Evolutionary conservation across 768 basidiomycete species (phyloP), one percentile per base, ranked within the genome.

Genomic region (Boletales sp.): DNA sequence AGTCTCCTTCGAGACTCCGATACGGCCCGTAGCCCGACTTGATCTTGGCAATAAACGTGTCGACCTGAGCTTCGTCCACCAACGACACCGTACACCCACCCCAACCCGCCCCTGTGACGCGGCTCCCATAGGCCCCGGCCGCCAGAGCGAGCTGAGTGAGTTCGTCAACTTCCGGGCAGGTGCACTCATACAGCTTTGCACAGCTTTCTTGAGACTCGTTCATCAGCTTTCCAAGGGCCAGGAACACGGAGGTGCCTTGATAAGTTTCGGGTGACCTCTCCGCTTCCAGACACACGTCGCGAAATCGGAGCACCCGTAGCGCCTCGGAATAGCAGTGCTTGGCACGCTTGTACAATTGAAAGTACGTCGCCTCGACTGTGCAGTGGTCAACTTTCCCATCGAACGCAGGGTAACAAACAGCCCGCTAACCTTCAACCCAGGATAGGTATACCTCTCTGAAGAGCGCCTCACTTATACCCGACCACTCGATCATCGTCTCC

Each of bases 91-190:
- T 87, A 60, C 90, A 93, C 6, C 92, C 92, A 34, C 93, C 93
- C 91, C 91, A 95, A 4, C 90, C 91, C 0, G 91, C 91, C 27
- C 89, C 87, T 88, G 93, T 94, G n/a, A 93, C 72, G 21, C 92
- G 79, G 56, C 84, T 84, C 7, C 92, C 93, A 55, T 83, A 79
- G 5, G 90, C 89, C 14, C 92, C 92, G 2, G 84, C 81, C 15
- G 78, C 71, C 43, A 77, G 71, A 9, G 88, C 86, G 18, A 94
- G 67, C 36, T 57, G 62, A 3, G 81, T 81, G 9, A 94, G 75
- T 59, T 81, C 69, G 62, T 95, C 81, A 15, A 94, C 69, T 69
- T 94, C 89, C 1, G 81, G 77, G 61, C 87, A 87, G 8, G 87
- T 88, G 69, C 88, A 92, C 53, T 94, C 84, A 61, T 77, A 94